These are phyloP conservation scores for Fusarium secorum DNA, from an alignment of 2,329 filamentous ascomycete genomes.

Conservation along the genomic window DNA sequence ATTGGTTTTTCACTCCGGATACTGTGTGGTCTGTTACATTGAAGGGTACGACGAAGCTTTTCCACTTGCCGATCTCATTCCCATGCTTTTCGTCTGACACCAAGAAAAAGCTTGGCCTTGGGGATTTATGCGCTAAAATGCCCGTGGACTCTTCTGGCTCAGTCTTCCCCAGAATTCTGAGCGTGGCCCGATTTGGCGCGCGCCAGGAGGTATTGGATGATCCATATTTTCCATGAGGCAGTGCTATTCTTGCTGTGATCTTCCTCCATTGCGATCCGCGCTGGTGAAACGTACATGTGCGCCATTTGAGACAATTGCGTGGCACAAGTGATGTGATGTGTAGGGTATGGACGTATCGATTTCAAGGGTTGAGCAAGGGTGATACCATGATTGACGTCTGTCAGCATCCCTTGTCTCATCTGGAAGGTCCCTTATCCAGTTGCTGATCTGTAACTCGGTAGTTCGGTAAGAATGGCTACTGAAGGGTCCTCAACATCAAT, in stretches of 20 bases:
- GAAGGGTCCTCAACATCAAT: background rate
- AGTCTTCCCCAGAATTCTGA: slow-evolving; percentile 27
- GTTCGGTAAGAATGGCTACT: background rate
- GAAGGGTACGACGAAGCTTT: slow-evolving; percentile 5
- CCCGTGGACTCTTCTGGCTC: background rate
- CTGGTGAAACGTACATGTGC: slow-evolving; percentile 26
- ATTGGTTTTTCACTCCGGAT: background rate
- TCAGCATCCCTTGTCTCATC: slow-evolving; percentile 16
- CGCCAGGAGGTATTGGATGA: slow-evolving; percentile 9
- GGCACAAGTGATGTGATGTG: slow-evolving; percentile 20
- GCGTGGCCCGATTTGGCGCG: slow-evolving; percentile 9
- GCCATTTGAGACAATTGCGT: slow-evolving; percentile 33
- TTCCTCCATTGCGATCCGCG: slow-evolving; percentile 30
- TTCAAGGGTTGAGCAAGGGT: slow-evolving; percentile 13
- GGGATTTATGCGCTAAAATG: slow-evolving; percentile 7
- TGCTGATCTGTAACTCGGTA: background rate
- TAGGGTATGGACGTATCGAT: slow-evolving; percentile 9
- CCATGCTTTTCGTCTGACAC: slow-evolving; percentile 20
- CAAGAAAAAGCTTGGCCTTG: slow-evolving; percentile 26
- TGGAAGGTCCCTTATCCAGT: slow-evolving; percentile 1
- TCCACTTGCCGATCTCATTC: slow-evolving; percentile 25
- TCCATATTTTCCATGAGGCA: slow-evolving; percentile 19
- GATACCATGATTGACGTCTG: background rate
- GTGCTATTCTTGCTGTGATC: slow-evolving; percentile 2
- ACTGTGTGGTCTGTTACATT: slow-evolving; percentile 5